Percentiles rank a stretch among this genome's conserved stretches.
Conservation (phyloP, 768 basidiomycete species). For the Lentinula sp. region DNA sequence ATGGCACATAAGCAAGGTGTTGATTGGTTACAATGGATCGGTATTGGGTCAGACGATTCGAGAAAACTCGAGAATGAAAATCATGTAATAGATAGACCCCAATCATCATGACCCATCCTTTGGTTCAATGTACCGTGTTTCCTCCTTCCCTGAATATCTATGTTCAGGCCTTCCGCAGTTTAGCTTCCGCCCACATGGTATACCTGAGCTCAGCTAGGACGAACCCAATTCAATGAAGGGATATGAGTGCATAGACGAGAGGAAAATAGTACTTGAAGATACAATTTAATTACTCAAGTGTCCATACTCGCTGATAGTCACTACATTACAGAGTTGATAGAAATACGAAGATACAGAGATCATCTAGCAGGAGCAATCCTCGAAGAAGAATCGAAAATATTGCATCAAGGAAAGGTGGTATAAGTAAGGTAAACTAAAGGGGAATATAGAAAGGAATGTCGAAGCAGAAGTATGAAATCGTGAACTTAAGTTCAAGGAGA, state of each 20-base stretch:
- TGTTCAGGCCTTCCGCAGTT: no score
- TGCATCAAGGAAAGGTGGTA: background rate
- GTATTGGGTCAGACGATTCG: slow-evolving; percentile 21
- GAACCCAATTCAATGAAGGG: no score
- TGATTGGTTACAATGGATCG: slow-evolving; percentile 67
- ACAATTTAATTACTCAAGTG: background rate
- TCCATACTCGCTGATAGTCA: background rate
- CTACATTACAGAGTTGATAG: background rate
- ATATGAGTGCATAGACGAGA: no score
- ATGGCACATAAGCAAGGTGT: slow-evolving; percentile 91
- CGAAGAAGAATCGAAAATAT: background rate
- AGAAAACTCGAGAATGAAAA: slow-evolving; percentile 13
- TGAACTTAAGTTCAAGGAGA: background rate
- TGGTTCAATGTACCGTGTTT: no score
- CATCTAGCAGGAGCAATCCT: background rate
- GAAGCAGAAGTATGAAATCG: background rate
- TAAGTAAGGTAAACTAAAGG: background rate
- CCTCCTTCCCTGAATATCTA: no score
- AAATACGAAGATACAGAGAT: background rate
- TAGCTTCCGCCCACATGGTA: no score
- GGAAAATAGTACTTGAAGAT: background rate
- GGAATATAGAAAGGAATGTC: background rate
- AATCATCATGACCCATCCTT: background rate
- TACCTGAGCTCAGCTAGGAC: no score
- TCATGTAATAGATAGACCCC: background rate